Base-by-base conservation (phyloP, 2,329 filamentous ascomycete genomes). In the Paradendryphiella salina region DNA sequence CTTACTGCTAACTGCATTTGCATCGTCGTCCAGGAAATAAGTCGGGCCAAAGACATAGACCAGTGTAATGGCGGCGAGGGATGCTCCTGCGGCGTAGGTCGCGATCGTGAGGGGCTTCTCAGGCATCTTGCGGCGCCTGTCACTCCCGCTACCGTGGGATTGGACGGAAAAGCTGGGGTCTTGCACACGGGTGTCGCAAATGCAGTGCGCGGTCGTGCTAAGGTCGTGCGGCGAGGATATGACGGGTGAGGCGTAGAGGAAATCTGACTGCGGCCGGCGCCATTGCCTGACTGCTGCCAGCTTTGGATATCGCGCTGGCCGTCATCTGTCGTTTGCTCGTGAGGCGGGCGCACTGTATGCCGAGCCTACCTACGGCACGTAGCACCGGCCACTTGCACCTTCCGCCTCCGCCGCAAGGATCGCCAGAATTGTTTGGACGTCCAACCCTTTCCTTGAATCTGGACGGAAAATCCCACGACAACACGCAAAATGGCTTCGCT, bases 31-130 rank as follows among this genome's bases (percentile, higher is more conserved):
- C 72, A 97, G 87, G 65, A 96, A 89, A 75, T 93, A 97, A 44
- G 92, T 97, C n/a, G 94, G 94, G 7, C 88, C 91, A 75, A 99
- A 97, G 64, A 97, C 93, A 75, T 97, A 99, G 72, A 97, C 89
- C 50, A 97, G 84, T 26, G 94, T 93, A 57, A 96, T 89, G 56
- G 94, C 94, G 48, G 94, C 94, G 57, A 99, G 87, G 46, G 92
- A 96, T 54, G 93, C 94, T 64, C 93, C 93, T 52, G 93, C 94
- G 67, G 94, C 94, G 76, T 99, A 99, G 36, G 90, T 90, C 64
- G 90, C 90, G 65, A 94, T 87, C 6, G 87, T 91, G 52, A 90
- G 81, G 47, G 86, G 85, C 78, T 88, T 91, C 71, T 94, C 89
- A 66, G 88, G 89, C 89, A 94, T 93, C 63, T 64, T 65, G 68